A percentile compares a stretch with the other conserved stretches of the same genome.
phyloP scores from a whole-genome alignment of 371 early-diverging fungal genomes.

The Smittium culicis region DNA sequence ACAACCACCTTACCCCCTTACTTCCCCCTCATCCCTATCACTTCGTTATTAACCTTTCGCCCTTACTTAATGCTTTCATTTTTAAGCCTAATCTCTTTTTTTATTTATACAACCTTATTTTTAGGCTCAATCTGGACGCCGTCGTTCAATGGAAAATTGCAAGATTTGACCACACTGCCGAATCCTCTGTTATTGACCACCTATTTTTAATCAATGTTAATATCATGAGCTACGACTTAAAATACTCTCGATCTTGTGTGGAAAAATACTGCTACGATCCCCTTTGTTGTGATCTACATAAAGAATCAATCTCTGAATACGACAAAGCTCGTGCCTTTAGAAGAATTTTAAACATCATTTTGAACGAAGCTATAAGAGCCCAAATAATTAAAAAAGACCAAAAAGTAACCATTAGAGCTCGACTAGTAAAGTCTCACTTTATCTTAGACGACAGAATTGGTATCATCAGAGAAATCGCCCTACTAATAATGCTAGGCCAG shows the following conservation, averaged over 20 bases:
- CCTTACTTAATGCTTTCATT: too few relatives aligned
- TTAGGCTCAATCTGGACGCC: slow-evolving; percentile 31
- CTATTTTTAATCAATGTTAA: slow-evolving; percentile 31
- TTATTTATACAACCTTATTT: background rate
- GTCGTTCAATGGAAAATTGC: slow-evolving; percentile 33
- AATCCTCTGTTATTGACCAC: slow-evolving; percentile 30
- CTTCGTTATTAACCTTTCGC: background rate
- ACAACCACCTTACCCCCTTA: background rate
- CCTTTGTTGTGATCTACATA: slow-evolving; percentile 31
- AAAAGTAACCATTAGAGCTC: slow-evolving; percentile 23
- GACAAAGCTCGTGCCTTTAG: slow-evolving; percentile 34
- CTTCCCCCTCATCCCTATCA: background rate
- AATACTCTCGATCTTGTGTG: slow-evolving; percentile 22
- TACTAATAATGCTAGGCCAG: slow-evolving; percentile 29
- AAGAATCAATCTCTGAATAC: slow-evolving; percentile 25
- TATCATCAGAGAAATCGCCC: slow-evolving; percentile 25
- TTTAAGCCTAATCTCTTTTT: background rate
- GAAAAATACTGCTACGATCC: slow-evolving; percentile 29
- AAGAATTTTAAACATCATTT: slow-evolving; percentile 26
- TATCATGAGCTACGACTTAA: slow-evolving; percentile 28
- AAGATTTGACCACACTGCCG: slow-evolving; percentile 27
- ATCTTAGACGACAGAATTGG: slow-evolving; percentile 25
- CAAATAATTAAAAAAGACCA: slow-evolving; percentile 28
- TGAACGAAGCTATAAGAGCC: slow-evolving; percentile 31
- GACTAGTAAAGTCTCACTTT: slow-evolving; percentile 25